Base-by-base conservation (phyloP, 805 yeast species). In the Wickerhamomyces xylosicus region DNA sequence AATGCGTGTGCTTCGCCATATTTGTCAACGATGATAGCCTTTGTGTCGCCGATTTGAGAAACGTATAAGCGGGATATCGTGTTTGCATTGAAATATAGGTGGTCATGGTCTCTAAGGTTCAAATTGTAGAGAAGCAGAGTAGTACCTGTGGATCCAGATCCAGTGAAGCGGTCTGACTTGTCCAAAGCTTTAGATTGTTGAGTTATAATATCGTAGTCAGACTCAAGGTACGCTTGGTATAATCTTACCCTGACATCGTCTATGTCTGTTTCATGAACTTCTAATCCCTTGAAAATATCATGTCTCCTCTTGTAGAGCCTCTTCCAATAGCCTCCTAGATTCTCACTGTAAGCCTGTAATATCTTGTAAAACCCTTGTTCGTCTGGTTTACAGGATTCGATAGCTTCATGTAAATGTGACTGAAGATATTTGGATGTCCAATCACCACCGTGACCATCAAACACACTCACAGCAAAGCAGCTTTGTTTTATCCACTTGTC, bases 381-480 rank as follows among this genome's bases (percentile, higher is more conserved):
- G 4, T 49, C 47, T 1, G 57, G 51, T 1, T 51, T 38, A 37
- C 56, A 66, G 29, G 45, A 49, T 46, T 77, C 95, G 54, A 72
- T 73, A 49, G 57, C 67, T 47, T 53, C 55, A 40, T 68, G 77
- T 22, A 92, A 64, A 39, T 76, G 64, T 3, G 66, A 58, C 17
- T 68, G 61, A 11, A 89, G 63, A 50, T 71, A 82, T 19, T 64
- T 68, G 35, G 87, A 69, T 50, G 95, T 85, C 39, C 79, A 78
- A 19, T 67, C 69, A 18, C 95, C 95, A 7, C 97, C 98, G 61
- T 92, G 98, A 9, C 98, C 98, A 61, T 92, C 98, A 58, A 84
- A 87, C 2, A 92, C 71, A 35, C 76, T 74, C 50, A 85, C 78
- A 47, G 74, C 76, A 61, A 90, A 83, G 16, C 79, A 76, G 1